phyloP scores from a whole-genome alignment of 2,329 filamentous ascomycete species.

The Emmonsiellopsis sp. region DNA sequence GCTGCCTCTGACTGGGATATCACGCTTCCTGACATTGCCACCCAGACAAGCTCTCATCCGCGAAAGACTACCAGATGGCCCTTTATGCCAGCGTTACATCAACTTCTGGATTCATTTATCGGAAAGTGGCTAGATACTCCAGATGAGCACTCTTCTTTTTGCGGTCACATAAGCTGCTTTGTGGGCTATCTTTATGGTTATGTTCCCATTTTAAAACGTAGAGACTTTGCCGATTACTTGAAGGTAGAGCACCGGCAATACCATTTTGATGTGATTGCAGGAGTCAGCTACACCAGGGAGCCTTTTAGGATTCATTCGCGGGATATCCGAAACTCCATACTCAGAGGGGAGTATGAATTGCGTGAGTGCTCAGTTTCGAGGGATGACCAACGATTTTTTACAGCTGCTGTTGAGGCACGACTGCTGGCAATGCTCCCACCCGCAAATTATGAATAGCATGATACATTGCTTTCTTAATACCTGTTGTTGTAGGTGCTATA shows the following conservation, averaged over 20 bases:
- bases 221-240: slow-evolving; percentile 12
- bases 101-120: slow-evolving; percentile 14
- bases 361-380: slow-evolving; percentile 10
- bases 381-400: slow-evolving; percentile 10
- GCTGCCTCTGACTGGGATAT: slow-evolving; percentile 12
- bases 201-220: slow-evolving; percentile 12
- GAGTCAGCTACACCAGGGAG: slow-evolving; percentile 18
- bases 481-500: no score
- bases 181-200: slow-evolving; percentile 13
- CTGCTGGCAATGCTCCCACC: slow-evolving; percentile 9
- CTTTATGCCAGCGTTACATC: slow-evolving; percentile 9
- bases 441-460: slow-evolving; percentile 5
- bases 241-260: slow-evolving; percentile 14
- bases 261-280: slow-evolving; percentile 13
- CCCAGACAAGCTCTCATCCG: slow-evolving; percentile 5
- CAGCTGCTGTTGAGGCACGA: slow-evolving; percentile 8
- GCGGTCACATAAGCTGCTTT: slow-evolving; percentile 7
- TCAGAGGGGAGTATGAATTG: slow-evolving; percentile 10
- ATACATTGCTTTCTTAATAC: no score
- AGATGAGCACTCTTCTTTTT: slow-evolving; percentile 5
- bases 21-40: slow-evolving; percentile 11
- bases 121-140: slow-evolving; percentile 14
- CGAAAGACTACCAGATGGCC: slow-evolving; percentile 7
- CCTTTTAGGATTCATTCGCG: slow-evolving; percentile 14
- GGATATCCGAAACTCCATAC: slow-evolving; percentile 11